Evolutionary conservation across 495 filamentous ascomycete species (phyloP).

Genomic region (Hypoxylon fuscum): DNA sequence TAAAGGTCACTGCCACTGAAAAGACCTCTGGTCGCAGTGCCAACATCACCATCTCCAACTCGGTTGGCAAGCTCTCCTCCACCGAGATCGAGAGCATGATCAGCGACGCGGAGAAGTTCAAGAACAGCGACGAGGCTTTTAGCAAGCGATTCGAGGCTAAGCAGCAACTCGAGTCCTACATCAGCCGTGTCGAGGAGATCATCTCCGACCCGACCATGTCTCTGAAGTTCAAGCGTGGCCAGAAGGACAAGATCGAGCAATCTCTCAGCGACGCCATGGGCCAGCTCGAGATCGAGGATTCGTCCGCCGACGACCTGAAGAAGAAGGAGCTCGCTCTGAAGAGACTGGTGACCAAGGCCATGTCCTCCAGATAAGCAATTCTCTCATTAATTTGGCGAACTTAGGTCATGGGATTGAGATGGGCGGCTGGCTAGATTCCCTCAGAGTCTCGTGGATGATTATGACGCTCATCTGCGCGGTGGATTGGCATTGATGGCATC

Average conservation of each 20-base stretch:
- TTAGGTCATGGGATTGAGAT: constrained; percentile 44
- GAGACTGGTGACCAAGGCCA: constrained; percentile 96
- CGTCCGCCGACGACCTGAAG: constrained; percentile 92
- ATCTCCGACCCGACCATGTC: constrained; percentile 95
- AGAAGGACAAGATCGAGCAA: constrained; percentile 99
- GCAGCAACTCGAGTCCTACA: constrained; percentile 99
- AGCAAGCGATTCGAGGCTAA: constrained; percentile 98
- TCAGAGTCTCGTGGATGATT: constrained; percentile 33
- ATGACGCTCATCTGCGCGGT: constrained; percentile 28
- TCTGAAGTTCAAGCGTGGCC: constrained; percentile 96
- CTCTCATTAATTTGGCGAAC: constrained; percentile 41
- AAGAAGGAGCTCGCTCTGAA: constrained; percentile 99
- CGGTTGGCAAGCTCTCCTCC: constrained; percentile 96
- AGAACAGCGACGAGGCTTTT: constrained; percentile 96
- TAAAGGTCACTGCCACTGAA: constrained; percentile 99
- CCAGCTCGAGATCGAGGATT: constrained; percentile 67
- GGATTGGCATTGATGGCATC: constrained; percentile 36
- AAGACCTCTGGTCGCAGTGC: constrained; percentile 97
- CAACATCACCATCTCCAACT: constrained; percentile 99
- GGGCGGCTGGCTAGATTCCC: constrained; percentile 43
- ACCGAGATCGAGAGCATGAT: constrained; percentile 98
- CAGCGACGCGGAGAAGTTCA: constrained; percentile 97
- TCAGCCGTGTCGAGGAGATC: constrained; percentile 98
- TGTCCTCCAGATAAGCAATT: constrained; percentile 79
- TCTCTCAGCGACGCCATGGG: constrained; percentile 66